These are phyloP conservation scores for Podaxis sp. DNA, from an alignment of 768 basidiomycete genomes.

Conservation along the genomic window DNA sequence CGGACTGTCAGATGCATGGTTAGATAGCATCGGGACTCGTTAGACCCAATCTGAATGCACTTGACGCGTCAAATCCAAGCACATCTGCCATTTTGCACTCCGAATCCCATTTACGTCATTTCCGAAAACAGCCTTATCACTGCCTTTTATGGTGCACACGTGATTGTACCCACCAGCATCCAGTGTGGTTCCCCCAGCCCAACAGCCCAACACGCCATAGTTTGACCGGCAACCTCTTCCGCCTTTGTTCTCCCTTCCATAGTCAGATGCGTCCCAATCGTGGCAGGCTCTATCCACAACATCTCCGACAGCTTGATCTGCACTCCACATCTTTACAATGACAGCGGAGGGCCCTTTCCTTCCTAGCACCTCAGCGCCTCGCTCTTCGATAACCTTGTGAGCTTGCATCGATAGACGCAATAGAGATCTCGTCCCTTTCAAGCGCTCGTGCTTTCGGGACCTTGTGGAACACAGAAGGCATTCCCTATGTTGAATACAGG, in stretches of 20 bases:
- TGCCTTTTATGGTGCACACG: constrained; percentile 26
- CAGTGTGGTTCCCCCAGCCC: constrained; percentile 8
- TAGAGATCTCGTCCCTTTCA: neutral
- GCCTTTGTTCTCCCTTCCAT: constrained; percentile 11
- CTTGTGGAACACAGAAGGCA: neutral
- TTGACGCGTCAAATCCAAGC: constrained; percentile 21
- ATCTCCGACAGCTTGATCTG: constrained; percentile 14
- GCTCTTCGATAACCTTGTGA: constrained; percentile 2
- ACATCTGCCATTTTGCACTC: constrained; percentile 26
- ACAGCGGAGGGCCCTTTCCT: neutral
- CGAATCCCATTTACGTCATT: constrained; percentile 31
- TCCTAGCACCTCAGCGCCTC: neutral
- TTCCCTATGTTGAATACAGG: neutral
- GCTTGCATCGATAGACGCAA: neutral
- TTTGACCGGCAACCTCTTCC: constrained; percentile 19
- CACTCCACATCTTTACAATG: constrained; percentile 1
- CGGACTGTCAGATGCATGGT: constrained; percentile 21
- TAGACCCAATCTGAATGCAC: constrained; percentile 22
- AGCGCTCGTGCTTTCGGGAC: neutral
- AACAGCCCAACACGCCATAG: constrained; percentile 19
- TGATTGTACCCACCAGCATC: constrained; percentile 13
- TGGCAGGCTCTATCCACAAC: constrained; percentile 6
- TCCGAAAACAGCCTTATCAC: constrained; percentile 29
- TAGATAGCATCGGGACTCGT: constrained; percentile 2
- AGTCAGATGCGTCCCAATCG: constrained; percentile 17